A percentile compares a stretch with the other conserved stretches of the same genome.
Conservation (phyloP, 1,284 basidiomycete species). For the Ceratobasidium theobromae region DNA sequence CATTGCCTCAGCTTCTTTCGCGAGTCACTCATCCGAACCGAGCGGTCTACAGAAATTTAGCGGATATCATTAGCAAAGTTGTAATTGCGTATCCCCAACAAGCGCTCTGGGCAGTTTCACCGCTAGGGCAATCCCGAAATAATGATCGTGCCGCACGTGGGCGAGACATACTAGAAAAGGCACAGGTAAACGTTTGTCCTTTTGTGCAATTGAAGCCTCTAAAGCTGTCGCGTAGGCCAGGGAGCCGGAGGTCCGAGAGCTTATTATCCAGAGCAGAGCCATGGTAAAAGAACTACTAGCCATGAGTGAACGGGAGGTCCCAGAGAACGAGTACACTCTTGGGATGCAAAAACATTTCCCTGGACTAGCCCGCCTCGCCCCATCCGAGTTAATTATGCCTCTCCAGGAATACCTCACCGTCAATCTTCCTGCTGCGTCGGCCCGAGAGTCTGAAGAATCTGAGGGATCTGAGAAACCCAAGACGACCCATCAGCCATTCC, state of each 20-base stretch:
- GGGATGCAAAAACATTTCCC: slow-evolving; percentile 69
- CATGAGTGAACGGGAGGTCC: slow-evolving; percentile 62
- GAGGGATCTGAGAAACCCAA: too few species aligned
- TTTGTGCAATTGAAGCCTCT: slow-evolving; percentile 41
- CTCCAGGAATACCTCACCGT: slow-evolving; percentile 92
- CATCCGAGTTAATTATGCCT: slow-evolving; percentile 79
- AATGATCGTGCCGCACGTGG: slow-evolving; percentile 63
- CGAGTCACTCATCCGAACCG: slow-evolving; percentile 81
- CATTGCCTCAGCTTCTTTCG: slow-evolving; percentile 96
- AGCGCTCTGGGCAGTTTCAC: slow-evolving; percentile 90
- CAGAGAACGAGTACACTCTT: slow-evolving; percentile 52
- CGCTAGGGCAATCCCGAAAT: slow-evolving; percentile 85
- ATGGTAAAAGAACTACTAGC: slow-evolving; percentile 71
- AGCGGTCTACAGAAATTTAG: slow-evolving; percentile 67
- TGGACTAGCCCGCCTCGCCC: slow-evolving; percentile 57
- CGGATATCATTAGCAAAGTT: slow-evolving; percentile 71
- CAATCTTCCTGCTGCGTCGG: slow-evolving; percentile 73
- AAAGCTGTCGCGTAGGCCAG: slow-evolving; percentile 44
- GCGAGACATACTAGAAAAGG: slow-evolving; percentile 60
- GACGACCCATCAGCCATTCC: slow-evolving; percentile 84
- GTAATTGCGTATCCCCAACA: slow-evolving; percentile 87
- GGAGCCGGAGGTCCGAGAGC: slow-evolving; percentile 48
- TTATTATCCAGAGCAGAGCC: slow-evolving; percentile 56
- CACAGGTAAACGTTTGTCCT: slow-evolving; percentile 52
- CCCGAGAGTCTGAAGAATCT: too few species aligned